Evolutionary conservation across 208 protist species (phyloP), one percentile per base, ranked within the genome.

Genomic region (Trypanosoma cruzi): DNA sequence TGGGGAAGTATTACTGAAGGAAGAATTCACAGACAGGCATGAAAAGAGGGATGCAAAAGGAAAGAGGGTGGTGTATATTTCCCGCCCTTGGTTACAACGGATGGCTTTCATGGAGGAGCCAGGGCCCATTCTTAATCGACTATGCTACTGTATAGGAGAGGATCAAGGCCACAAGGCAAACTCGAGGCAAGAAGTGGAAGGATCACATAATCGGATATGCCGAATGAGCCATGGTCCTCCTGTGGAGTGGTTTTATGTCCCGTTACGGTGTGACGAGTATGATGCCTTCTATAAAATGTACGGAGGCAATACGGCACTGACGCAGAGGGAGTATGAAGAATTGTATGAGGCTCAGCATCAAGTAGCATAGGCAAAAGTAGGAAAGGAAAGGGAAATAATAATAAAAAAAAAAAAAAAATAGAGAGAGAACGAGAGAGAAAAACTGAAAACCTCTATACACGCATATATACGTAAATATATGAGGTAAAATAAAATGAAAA

Each of bases 21-120:
- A 36, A 36, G 4, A 31, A 54, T 29, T n/a, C 3, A 29, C 29
- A 11, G 4, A 8, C 11, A 36, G 2, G 18, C 54, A 49, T 11
- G 42, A 16, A 13, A 26, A 40, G 36, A 22, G 31, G 28, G 6
- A 22, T 3, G 29, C 3, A n/a, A 28, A 52, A 1, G 29, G 18
- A 40, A 22, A 37, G 32, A 46, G 37, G 42, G 46, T 37, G 11
- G 90, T 95, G 20, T 93, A 89, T 70, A 86, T 96, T 34, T 89
- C 86, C 20, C 85, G 87, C n/a, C 65, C 75, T 34, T 96, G 91
- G 89, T 76, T 96, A 26, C 87, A 94, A 57, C 86, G 87, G 18
- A 77, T 86, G 40, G 88, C 89, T 44, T 88, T 91, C 65, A 71
- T 94, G 49, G 59, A 72, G 28, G 91, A 96, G 44, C 91, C 91